Evolutionary conservation across 2,329 filamentous ascomycete species (phyloP).

Genomic region (Didymella pomorum): DNA sequence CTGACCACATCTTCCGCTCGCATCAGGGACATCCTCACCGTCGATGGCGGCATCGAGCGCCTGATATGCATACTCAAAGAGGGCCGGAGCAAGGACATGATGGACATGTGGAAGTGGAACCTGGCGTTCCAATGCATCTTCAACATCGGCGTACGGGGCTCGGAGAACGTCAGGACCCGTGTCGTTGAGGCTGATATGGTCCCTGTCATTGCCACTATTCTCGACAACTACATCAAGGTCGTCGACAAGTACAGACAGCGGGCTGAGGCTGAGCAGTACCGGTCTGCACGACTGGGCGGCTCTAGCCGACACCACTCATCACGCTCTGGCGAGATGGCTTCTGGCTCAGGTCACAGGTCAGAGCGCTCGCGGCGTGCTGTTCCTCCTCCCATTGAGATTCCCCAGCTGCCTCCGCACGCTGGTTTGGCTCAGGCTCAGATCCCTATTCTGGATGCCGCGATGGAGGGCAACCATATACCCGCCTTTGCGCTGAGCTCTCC

Average conservation of each 20-base stretch:
- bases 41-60: slow-evolving; percentile 97
- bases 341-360: slow-evolving; percentile 45
- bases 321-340: slow-evolving; percentile 49
- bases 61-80: slow-evolving; percentile 98
- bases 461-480: slow-evolving; percentile 69
- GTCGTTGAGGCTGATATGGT: slow-evolving; percentile 99
- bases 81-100: slow-evolving; percentile 95
- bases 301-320: slow-evolving; percentile 52
- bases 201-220: slow-evolving; percentile 95
- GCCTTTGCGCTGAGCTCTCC: slow-evolving; percentile 74
- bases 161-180: slow-evolving; percentile 89
- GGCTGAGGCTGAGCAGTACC: slow-evolving; percentile 79
- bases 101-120: slow-evolving; percentile 99
- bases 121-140: slow-evolving; percentile 98
- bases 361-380: slow-evolving; percentile 72
- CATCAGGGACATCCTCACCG: slow-evolving; percentile 95
- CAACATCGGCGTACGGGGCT: slow-evolving; percentile 96
- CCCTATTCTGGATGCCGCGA: slow-evolving; percentile 57
- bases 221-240: slow-evolving; percentile 98
- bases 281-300: slow-evolving; percentile 56
- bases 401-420: slow-evolving; percentile 55
- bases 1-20: slow-evolving; percentile 97
- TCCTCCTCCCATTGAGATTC: slow-evolving; percentile 85
- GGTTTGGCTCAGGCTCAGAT: slow-evolving; percentile 48
- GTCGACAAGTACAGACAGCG: slow-evolving; percentile 90